These are phyloP conservation scores for Solanum raphanifolium DNA, from an alignment of 257 asterid species.

Conservation along the genomic window DNA sequence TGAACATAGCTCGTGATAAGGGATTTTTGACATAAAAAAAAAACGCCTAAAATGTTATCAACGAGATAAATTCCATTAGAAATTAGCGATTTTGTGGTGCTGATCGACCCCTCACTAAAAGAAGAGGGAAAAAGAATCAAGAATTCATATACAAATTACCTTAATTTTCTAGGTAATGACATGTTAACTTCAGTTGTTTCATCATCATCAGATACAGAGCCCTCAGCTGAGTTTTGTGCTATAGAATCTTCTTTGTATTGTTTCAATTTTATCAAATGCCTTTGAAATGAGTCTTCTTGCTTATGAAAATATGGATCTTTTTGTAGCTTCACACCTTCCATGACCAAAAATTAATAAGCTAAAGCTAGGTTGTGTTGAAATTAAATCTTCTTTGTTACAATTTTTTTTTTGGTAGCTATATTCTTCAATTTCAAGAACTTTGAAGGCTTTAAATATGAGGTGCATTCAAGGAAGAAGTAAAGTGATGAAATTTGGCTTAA, in stretches of 20 bases:
- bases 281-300: neutral
- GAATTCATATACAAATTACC: conserved; percentile 16
- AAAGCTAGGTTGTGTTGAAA: neutral
- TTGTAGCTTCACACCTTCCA: neutral
- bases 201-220: conserved; percentile 38
- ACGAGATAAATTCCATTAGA: neutral
- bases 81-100: neutral
- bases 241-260: neutral
- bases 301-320: conserved; percentile 19
- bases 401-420: neutral
- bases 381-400: neutral
- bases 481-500: conserved; percentile 3
- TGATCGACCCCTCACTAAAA: neutral
- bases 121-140: neutral
- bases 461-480: neutral
- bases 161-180: conserved; percentile 41
- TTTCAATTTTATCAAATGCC: neutral
- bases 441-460: conserved; percentile 1
- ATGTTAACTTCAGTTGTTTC: conserved; percentile 30
- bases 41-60: fast-evolving
- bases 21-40: neutral
- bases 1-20: neutral
- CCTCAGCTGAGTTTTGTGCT: conserved; percentile 7
- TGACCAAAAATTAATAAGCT: neutral
- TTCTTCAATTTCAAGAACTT: conserved; percentile 11